Evolutionary conservation across 2,329 filamentous ascomycete genomes (phyloP).

Genomic region (Alternaria viburni): DNA sequence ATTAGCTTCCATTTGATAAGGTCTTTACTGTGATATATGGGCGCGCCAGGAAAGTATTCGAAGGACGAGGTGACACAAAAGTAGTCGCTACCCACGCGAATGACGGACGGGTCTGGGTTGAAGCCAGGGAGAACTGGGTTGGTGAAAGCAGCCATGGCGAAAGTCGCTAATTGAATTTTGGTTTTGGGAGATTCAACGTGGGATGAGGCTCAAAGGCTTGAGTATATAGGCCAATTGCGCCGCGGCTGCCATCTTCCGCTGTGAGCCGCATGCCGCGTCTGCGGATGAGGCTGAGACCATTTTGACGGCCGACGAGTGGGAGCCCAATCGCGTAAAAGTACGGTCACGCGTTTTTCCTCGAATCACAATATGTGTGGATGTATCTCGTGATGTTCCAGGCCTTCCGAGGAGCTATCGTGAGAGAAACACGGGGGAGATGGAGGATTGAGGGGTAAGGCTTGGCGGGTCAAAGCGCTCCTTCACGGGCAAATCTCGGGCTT

Average conservation of each 20-base stretch:
- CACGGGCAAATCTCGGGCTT: background rate
- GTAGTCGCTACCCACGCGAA: constrained; percentile 51
- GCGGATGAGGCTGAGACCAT: background rate
- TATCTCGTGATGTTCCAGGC: background rate
- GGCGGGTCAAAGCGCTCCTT: background rate
- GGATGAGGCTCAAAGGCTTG: background rate
- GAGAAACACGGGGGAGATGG: background rate
- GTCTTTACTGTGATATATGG: constrained; percentile 59
- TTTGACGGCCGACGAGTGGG: background rate
- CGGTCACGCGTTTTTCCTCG: constrained; percentile 5
- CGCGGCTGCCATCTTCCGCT: background rate
- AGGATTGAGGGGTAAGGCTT: constrained; percentile 8
- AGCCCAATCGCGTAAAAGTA: background rate
- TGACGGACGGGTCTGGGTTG: constrained; percentile 58
- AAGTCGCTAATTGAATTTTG: background rate
- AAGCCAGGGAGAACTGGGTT: constrained; percentile 45
- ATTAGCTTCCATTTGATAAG: constrained; percentile 59
- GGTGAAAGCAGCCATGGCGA: constrained; percentile 1
- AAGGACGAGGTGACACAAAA: constrained; percentile 61
- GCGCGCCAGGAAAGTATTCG: constrained; percentile 59
- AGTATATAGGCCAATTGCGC: background rate
- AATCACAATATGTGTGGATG: background rate
- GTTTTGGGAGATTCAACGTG: background rate
- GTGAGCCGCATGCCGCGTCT: background rate
- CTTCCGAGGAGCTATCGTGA: background rate